Conservation (phyloP, 257 asterid species). For the Solanum piurae region DNA sequence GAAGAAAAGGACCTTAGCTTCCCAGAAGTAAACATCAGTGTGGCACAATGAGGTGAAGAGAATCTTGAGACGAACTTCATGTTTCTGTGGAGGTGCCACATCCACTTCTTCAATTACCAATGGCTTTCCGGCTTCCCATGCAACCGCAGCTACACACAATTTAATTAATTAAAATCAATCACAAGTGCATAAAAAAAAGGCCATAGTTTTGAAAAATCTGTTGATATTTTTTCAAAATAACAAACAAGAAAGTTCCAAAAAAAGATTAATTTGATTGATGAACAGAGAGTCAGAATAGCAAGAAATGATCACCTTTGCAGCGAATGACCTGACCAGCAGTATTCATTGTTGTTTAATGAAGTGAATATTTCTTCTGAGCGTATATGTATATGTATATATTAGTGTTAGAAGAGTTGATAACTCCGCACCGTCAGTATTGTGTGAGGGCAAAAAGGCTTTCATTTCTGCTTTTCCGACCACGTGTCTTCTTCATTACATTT, state of each 20-base stretch:
- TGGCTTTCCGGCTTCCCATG: constrained; percentile 93
- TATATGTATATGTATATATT: background rate
- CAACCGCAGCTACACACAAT: constrained; percentile 55
- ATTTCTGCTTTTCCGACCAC: background rate
- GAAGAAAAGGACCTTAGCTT: constrained; percentile 52
- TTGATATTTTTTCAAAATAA: background rate
- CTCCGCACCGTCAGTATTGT: background rate
- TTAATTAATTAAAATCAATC: background rate
- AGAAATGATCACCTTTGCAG: constrained; percentile 23
- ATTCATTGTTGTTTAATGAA: constrained; percentile 8
- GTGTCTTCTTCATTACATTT: background rate
- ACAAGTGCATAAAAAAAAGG: background rate
- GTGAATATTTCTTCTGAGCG: background rate
- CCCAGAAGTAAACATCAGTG: constrained; percentile 87
- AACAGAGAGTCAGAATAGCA: background rate
- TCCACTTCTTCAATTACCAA: constrained; percentile 82
- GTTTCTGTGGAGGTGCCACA: constrained; percentile 90
- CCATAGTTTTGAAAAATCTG: background rate
- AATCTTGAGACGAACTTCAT: constrained; percentile 81
- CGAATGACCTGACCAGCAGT: constrained; percentile 32
- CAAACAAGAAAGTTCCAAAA: background rate
- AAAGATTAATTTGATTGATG: no score
- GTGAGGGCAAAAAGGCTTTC: background rate
- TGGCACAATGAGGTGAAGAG: constrained; percentile 80
- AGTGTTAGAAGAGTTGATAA: background rate